Evolutionary conservation across 495 filamentous ascomycete genomes (phyloP), one percentile per base, ranked within the genome.

Genomic region (Lentithecium fluviatile): DNA sequence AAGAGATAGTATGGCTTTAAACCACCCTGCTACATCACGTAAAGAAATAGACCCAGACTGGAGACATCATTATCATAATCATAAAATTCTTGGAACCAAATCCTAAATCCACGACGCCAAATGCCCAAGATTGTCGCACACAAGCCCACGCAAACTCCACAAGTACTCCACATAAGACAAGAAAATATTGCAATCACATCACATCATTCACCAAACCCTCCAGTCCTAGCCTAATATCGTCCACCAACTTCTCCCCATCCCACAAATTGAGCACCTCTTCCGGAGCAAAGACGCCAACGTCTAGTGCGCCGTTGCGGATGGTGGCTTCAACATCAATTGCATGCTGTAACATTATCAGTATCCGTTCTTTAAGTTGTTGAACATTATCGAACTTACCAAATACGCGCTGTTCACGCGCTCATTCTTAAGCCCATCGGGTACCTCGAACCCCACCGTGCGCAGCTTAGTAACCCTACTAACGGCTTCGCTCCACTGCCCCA

Each of bases 261-360:
- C 67, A 47, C 29, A 78, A 42, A 46, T 59, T 52, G 17, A 78
- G n/a, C 74, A 79, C 67, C 21, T 60, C 66, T 55, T 64, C 56
- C 0, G 77, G 73, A 15, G 63, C 67, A 56, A 86, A 86, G 6
- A 84, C 69, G 5, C 83, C 83, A 45, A 86, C 72, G 50, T 81
- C 78, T 67, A 85, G 69, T 0, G 48, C 52, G 3, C 77, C 77
- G 19, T 70, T 73, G 4, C 67, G 56, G 11, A 84, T 50, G 10
- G 77, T 73, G 24, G 76, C 76, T 63, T 86, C 83, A 6, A 86
- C 51, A 61, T 86, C 82, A 26, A 85, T 37, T 0, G 79, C 71
- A 55, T 78, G 75, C 82, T 85, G 56, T 29, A 62, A 24, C 56
- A 52, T 50, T 29, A 53, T 65, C 59, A 67, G 47, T 42, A 54